Base-by-base conservation (phyloP, 345 rosid species). In the Brassica nigra region DNA sequence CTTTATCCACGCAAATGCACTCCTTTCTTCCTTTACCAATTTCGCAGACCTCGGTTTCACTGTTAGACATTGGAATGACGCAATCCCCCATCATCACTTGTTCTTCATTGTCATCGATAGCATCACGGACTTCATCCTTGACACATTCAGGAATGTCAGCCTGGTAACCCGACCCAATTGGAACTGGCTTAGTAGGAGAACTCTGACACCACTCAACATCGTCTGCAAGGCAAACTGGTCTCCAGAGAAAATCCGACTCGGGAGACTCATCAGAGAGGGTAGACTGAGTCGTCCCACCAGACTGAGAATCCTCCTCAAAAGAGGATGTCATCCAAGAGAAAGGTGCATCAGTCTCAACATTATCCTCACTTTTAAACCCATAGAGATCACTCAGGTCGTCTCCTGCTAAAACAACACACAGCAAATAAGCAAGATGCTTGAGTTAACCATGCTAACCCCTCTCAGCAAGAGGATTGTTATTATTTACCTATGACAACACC, bases 141-240 rank as follows among this genome's bases (percentile, higher is more conserved):
- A 34, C 42, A 86, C 85, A 88, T 39, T 71, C 83, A 31, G 92
- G 94, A 49, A 90, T 76, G 70, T 69, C 78, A 58, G 82, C 94
- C 65, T 90, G 94, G 86, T 90, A 85, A 80, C 81, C 80, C n/a
- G 83, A 78, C 73, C 94, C 94, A 54, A 90, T 7, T n/a, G 89
- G 86, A 74, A 90, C 88, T 52, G 47, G 66, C 74, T 84, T 88
- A 49, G 70, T 81, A 11, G 87, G 81, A 39, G 89, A 81, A 33
- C 62, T 4, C 66, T 59, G 76, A 37, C 75, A 74, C 57, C 84
- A 73, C 78, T 80, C 68, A 37, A 75, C 70, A 59, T 83, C 83
- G 20, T 84, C 89, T 34, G 9, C 39, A 55, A 70, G 71, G 68
- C 67, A 72, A 78, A 77, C 78, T 61, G 83, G 80, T 66, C 75